Conservation (phyloP, 352 stramenopile genomes). For the Hyphochytrium catenoides region DNA sequence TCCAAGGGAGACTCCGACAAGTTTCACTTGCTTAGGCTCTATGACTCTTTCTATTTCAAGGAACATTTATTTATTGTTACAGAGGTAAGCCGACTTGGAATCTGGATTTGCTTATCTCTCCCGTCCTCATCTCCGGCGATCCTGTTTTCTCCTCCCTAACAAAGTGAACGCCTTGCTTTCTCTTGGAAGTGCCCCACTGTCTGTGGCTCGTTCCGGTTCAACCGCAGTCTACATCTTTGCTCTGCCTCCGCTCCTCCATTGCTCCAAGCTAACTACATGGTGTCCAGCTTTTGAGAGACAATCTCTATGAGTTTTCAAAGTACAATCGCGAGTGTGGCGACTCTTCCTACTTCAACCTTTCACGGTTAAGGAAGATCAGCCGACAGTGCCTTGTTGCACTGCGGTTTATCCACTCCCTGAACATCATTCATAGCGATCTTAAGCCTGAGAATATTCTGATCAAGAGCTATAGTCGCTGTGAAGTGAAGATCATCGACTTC, state of each 20-base stretch:
- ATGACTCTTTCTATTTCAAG: constrained; percentile 77
- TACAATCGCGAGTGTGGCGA: constrained; percentile 23
- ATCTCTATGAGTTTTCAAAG: constrained; percentile 91
- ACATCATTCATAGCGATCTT: constrained; percentile 74
- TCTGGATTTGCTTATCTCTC: no score
- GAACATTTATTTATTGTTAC: constrained; percentile 79
- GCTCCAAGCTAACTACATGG: no score
- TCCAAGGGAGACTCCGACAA: constrained; percentile 51
- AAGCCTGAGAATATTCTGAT: constrained; percentile 77
- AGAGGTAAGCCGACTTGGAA: constrained; percentile 69
- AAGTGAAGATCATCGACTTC: constrained; percentile 81
- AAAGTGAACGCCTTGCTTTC: no score
- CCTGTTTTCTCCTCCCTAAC: no score
- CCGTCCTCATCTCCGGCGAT: no score
- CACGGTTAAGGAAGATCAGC: constrained; percentile 62
- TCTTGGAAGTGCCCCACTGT: no score
- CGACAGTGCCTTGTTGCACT: constrained; percentile 44
- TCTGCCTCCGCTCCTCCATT: no score
- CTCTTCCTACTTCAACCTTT: constrained; percentile 82
- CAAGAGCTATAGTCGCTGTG: constrained; percentile 8
- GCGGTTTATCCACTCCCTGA: constrained; percentile 55
- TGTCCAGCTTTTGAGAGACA: constrained; percentile 71
- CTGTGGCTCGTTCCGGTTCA: no score
- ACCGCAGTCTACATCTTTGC: no score
- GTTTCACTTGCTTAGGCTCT: constrained; percentile 64